Conservation (phyloP, 2,329 filamentous ascomycete genomes). For the Ceratocystis colombiana region DNA sequence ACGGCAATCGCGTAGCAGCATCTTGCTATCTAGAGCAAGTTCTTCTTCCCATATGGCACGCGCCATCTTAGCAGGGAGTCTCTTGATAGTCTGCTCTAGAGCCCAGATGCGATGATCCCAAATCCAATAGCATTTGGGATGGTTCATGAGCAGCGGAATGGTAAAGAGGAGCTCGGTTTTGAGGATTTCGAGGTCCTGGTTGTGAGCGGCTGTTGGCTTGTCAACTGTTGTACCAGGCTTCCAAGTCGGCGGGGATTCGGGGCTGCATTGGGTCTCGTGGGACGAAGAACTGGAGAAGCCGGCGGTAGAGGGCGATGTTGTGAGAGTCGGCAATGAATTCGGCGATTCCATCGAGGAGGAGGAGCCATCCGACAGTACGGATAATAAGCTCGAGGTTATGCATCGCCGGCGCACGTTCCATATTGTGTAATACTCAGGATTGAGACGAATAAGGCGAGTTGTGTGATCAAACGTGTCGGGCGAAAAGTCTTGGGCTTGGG, state of each 20-base stretch:
- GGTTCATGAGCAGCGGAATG: slow-evolving; percentile 71
- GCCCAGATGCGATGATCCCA: slow-evolving; percentile 94
- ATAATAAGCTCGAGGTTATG: slow-evolving; percentile 50
- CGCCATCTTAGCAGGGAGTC: slow-evolving; percentile 48
- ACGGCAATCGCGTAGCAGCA: slow-evolving; percentile 73
- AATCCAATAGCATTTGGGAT: slow-evolving; percentile 98
- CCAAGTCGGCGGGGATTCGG: slow-evolving; percentile 40
- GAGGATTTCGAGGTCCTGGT: slow-evolving; percentile 43
- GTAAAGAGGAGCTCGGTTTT: slow-evolving; percentile 69
- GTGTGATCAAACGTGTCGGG: slow-evolving; percentile 55
- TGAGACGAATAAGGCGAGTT: slow-evolving; percentile 61
- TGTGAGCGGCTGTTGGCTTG: slow-evolving; percentile 28
- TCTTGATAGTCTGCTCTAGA: slow-evolving; percentile 57
- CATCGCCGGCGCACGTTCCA: slow-evolving; percentile 78
- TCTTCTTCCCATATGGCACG: slow-evolving; percentile 72
- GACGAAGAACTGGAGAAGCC: slow-evolving; percentile 47
- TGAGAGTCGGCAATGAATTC: slow-evolving; percentile 45
- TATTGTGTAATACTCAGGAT: slow-evolving; percentile 83
- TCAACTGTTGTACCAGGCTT: slow-evolving; percentile 47
- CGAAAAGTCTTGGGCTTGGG: slow-evolving; percentile 40
- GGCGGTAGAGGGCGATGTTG: slow-evolving; percentile 53
- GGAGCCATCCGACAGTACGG: slow-evolving; percentile 42
- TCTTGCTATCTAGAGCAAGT: slow-evolving; percentile 70
- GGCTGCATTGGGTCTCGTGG: slow-evolving; percentile 42
- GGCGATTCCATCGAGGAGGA: slow-evolving; percentile 46